Evolutionary conservation across 495 filamentous ascomycete genomes (phyloP).

Genomic region (Rhizodiscina lignyota): DNA sequence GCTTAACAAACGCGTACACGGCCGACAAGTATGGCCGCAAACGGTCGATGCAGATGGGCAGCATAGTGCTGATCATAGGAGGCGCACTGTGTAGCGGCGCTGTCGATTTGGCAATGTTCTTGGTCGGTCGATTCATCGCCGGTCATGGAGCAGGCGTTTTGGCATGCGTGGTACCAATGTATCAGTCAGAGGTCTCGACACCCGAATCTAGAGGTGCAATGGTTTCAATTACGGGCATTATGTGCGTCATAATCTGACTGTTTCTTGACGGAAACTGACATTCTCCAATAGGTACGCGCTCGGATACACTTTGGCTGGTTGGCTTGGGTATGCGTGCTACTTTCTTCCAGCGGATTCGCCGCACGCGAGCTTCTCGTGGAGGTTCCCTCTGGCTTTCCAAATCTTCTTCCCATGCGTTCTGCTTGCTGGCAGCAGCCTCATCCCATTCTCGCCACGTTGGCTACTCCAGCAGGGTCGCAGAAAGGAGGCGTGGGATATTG

Average conservation of each 20-base stretch:
- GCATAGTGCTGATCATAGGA: not conserved
- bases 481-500: constrained; percentile 19
- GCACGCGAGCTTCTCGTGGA: constrained; percentile 22
- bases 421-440: not conserved
- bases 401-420: constrained; percentile 17
- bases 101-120: constrained; percentile 1
- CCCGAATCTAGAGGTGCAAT: not conserved
- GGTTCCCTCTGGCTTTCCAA: constrained; percentile 41
- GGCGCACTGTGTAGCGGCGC: not conserved
- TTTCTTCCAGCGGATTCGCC: not conserved
- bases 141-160: not conserved
- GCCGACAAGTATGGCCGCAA: constrained; percentile 1
- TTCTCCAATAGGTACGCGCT: not conserved
- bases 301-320: constrained; percentile 1
- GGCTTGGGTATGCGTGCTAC: constrained; percentile 1
- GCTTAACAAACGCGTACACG: not conserved
- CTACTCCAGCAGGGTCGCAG: constrained; percentile 18
- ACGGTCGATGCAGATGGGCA: not conserved
- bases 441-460: constrained; percentile 1
- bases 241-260: not conserved
- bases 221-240: constrained; percentile 1
- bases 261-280: not conserved
- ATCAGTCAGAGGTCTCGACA: constrained; percentile 1
- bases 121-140: constrained; percentile 1
- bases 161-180: not conserved